Conservation (phyloP, 164 flowering plant genomes). For the Berberis vulgaris region DNA sequence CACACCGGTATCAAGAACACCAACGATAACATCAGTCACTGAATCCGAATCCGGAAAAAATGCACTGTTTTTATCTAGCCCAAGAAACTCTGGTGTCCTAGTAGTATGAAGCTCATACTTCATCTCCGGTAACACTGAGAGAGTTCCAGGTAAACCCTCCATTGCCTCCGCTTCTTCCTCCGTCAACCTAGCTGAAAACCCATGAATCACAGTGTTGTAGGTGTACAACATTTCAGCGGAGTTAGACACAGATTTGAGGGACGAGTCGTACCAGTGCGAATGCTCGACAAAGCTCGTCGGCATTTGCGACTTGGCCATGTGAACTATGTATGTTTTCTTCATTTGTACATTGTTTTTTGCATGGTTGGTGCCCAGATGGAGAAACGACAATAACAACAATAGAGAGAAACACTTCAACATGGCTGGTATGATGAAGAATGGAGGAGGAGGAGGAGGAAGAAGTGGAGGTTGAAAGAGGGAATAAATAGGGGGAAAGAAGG, state of each 20-base stretch:
- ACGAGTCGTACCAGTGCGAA: slow-evolving; percentile 57
- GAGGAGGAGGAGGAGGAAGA: not conserved
- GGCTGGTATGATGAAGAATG: not conserved
- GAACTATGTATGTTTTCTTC: slow-evolving; percentile 61
- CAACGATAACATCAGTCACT: slow-evolving; percentile 53
- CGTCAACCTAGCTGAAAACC: slow-evolving; percentile 65
- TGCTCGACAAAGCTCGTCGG: slow-evolving; percentile 45
- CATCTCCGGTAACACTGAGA: slow-evolving; percentile 52
- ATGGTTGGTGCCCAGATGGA: slow-evolving; percentile 12
- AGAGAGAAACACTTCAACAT: slow-evolving; percentile 5
- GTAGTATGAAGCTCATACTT: slow-evolving; percentile 86
- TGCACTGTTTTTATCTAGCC: slow-evolving; percentile 26
- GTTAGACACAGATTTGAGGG: slow-evolving; percentile 49
- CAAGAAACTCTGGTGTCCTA: slow-evolving; percentile 76
- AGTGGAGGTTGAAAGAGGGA: not conserved
- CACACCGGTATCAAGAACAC: slow-evolving; percentile 77
- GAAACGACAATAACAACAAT: slow-evolving; percentile 1
- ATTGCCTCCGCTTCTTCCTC: slow-evolving; percentile 42
- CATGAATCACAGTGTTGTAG: slow-evolving; percentile 56
- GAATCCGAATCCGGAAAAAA: slow-evolving; percentile 28
- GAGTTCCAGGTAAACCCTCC: slow-evolving; percentile 32
- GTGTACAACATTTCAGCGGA: slow-evolving; percentile 60
- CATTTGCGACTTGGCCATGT: slow-evolving; percentile 55
- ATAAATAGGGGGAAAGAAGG: not conserved
- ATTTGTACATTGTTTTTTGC: slow-evolving; percentile 13